Evolutionary conservation across 352 stramenopile species (phyloP).

Genomic region (Phytophthora capsici): DNA sequence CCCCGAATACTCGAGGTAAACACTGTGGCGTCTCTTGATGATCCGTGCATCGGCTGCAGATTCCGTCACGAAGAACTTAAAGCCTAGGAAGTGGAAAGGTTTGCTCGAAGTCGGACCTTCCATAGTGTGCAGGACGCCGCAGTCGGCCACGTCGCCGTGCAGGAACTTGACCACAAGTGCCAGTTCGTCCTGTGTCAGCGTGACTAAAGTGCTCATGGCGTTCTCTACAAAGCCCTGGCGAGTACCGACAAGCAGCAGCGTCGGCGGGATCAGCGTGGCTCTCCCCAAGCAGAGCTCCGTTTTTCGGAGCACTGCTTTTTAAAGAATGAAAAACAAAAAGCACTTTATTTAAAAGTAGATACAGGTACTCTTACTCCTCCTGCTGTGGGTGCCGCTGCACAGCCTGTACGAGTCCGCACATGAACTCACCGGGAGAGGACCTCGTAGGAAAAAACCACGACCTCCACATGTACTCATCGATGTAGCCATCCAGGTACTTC

Average conservation of each 20-base stretch:
- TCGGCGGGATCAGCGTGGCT: constrained; percentile 31
- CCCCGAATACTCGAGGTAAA: constrained; percentile 57
- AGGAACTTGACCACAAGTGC: constrained; percentile 51
- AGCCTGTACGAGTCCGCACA: too few species aligned
- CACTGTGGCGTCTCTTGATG: constrained; percentile 50
- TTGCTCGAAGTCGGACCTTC: constrained; percentile 36
- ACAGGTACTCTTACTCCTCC: too few species aligned
- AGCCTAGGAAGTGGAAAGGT: constrained; percentile 60
- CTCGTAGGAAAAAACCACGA: too few species aligned
- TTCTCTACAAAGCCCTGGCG: constrained; percentile 52
- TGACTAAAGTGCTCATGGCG: constrained; percentile 48
- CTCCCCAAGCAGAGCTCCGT: too few species aligned
- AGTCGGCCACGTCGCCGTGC: constrained; percentile 45
- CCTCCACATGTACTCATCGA: too few species aligned
- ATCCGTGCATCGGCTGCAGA: constrained; percentile 37
- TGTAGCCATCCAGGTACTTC: too few species aligned
- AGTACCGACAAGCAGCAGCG: constrained; percentile 45
- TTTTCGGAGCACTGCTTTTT: too few species aligned
- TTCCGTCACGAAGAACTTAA: constrained; percentile 64
- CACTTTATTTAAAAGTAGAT: too few species aligned
- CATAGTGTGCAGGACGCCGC: constrained; percentile 34
- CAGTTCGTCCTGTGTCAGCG: constrained; percentile 47
- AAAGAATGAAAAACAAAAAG: too few species aligned
- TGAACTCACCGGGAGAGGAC: too few species aligned
- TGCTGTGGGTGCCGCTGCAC: too few species aligned